Evolutionary conservation across 176 grass and related monocot genomes (phyloP).

Genomic region (Urochloa ruziziensis): DNA sequence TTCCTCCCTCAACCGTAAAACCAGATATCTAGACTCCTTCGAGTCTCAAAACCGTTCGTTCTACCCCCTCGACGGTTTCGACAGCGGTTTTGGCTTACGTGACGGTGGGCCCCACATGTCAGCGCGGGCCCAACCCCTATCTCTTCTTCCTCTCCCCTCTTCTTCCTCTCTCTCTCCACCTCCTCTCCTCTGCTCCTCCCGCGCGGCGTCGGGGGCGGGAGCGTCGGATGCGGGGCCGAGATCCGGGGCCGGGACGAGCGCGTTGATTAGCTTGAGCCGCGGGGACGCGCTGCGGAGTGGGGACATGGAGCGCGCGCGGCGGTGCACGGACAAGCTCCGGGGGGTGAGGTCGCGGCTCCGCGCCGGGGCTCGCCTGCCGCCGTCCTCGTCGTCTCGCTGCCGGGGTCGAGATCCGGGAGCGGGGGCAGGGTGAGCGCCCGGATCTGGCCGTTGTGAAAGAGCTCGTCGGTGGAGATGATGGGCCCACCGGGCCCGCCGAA

Average conservation of each 20-base stretch:
- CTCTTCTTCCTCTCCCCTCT: too few relatives aligned
- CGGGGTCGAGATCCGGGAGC: conserved; percentile 58
- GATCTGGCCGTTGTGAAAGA: conserved; percentile 97
- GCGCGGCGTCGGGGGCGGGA: not conserved
- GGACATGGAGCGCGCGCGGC: conserved; percentile 80
- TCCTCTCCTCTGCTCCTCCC: too few relatives aligned
- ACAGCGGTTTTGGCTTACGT: too few relatives aligned
- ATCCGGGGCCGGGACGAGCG: conserved; percentile 41
- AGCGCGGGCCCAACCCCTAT: too few relatives aligned
- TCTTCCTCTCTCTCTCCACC: too few relatives aligned
- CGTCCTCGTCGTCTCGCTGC: conserved; percentile 37
- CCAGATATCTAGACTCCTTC: too few relatives aligned
- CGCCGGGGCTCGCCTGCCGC: not conserved
- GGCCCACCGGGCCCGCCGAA: conserved; percentile 54
- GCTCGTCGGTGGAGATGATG: conserved; percentile 92
- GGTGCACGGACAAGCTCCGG: conserved; percentile 67
- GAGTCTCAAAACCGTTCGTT: too few relatives aligned
- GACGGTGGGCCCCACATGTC: too few relatives aligned
- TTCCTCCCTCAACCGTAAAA: too few relatives aligned
- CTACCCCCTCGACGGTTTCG: too few relatives aligned
- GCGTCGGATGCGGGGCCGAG: not conserved
- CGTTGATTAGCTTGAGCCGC: conserved; percentile 53
- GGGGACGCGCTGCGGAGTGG: conserved; percentile 69
- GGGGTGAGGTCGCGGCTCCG: conserved; percentile 58
- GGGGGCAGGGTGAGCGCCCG: conserved; percentile 73